Evolutionary conservation across 2,329 filamentous ascomycete species (phyloP), one percentile per base, ranked within the genome.

Genomic region (Epichloe festucae): DNA sequence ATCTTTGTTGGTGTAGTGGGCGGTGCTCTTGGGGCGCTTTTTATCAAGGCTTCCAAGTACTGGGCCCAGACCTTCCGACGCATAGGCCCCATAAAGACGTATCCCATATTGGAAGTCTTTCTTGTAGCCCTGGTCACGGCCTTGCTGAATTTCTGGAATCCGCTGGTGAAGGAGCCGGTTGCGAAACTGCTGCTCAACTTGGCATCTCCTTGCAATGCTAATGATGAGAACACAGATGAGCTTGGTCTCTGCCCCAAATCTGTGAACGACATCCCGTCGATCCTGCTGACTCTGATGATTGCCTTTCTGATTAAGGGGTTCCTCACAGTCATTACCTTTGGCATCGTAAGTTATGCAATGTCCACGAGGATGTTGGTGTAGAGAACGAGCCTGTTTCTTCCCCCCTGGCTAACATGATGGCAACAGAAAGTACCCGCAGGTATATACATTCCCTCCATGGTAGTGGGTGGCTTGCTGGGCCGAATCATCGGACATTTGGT

Each of bases 401-500:
- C 6, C 23, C 5, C 17, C 7, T n/a, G 17, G 17, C 47, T 64
- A 48, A 65, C 52, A n/a, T 5, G 2, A 15, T 19, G 17, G 1
- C 12, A 7, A 47, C 63, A 80, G 75, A 97, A 97, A 75, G 83
- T 97, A 0, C 93, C 93, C 10, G 89, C 91, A 1, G 93, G 93
- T 56, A 96, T 98, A 59, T 98, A 98, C 60, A 90, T 98, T 2
- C 93, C 93, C 3, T 96, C 91, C 60, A 98, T 98, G 93, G 93
- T 97, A 31, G 89, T 97, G 17, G 93, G 93, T 57, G 93, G 93
- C 62, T 73, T 98, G 17, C 84, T 95, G 72, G 91, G 91, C 34
- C 83, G 91, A 7, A 82, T 93, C 44, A 79, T 95, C 12, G 93
- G 93, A 1, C 93, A 97, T 65, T 67, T 83, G 6, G 82, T 90